phyloP scores from a whole-genome alignment of 768 basidiomycete species.

The Lentinula guzmanii region DNA sequence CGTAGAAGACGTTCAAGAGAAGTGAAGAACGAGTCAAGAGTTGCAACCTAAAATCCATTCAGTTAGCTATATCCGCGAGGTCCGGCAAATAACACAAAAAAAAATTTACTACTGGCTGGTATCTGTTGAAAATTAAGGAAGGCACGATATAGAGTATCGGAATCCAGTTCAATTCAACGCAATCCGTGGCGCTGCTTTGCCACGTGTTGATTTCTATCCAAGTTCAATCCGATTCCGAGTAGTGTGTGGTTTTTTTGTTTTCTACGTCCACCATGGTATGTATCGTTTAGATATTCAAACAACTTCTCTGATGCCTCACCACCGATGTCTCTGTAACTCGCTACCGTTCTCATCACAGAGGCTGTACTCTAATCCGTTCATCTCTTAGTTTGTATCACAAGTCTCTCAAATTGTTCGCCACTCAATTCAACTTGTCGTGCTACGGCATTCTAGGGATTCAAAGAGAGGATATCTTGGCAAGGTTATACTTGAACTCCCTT shows the following conservation, averaged over 20 bases:
- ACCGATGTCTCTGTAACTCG: constrained; percentile 3
- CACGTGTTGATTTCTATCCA: background rate
- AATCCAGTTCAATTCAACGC: background rate
- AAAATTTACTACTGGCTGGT: background rate
- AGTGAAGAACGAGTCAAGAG: background rate
- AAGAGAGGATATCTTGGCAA: background rate
- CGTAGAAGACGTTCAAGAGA: background rate
- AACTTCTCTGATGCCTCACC: background rate
- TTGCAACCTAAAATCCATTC: background rate
- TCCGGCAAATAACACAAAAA: background rate
- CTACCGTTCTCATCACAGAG: background rate
- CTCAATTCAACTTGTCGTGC: background rate
- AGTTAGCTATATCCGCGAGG: background rate
- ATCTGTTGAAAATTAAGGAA: background rate
- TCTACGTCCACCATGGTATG: background rate
- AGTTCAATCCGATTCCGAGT: background rate
- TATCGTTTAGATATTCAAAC: background rate
- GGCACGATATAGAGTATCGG: background rate
- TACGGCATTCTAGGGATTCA: constrained; percentile 2
- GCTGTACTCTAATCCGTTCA: background rate
- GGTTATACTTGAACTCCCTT: background rate
- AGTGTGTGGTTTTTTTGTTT: background rate
- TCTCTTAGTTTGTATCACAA: background rate
- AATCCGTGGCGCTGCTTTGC: background rate
- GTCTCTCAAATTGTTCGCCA: background rate